Conservation (phyloP, 2,329 filamentous ascomycete species). For the Trichoderma sp. region DNA sequence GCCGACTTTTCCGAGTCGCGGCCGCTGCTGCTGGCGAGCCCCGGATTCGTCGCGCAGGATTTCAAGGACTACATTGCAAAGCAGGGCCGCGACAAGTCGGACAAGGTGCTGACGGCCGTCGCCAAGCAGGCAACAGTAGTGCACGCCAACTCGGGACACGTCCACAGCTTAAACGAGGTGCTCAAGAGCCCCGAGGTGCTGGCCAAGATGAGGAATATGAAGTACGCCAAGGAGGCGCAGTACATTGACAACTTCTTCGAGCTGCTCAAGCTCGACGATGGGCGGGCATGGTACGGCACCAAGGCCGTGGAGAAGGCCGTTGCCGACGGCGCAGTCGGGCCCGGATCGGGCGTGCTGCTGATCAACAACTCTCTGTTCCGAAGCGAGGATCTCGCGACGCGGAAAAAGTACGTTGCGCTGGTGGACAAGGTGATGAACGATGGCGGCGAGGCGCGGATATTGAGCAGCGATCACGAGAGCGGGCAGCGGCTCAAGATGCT, state of each 20-base stretch:
- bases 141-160: slow-evolving; percentile 80
- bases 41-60: slow-evolving; percentile 80
- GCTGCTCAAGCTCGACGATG: slow-evolving; percentile 79
- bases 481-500: slow-evolving; percentile 80
- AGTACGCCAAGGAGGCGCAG: slow-evolving; percentile 80
- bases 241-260: slow-evolving; percentile 84
- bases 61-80: slow-evolving; percentile 76
- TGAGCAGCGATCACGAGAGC: slow-evolving; percentile 94
- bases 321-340: slow-evolving; percentile 82
- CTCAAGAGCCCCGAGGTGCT: slow-evolving; percentile 79
- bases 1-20: slow-evolving; percentile 72
- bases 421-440: slow-evolving; percentile 87
- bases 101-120: slow-evolving; percentile 69
- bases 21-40: slow-evolving; percentile 82
- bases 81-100: slow-evolving; percentile 58
- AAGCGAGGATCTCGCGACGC: slow-evolving; percentile 72
- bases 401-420: slow-evolving; percentile 79
- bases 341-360: slow-evolving; percentile 80
- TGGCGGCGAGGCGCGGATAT: slow-evolving; percentile 83
- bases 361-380: slow-evolving; percentile 88
- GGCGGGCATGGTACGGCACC: slow-evolving; percentile 86
- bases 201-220: slow-evolving; percentile 78
- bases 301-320: slow-evolving; percentile 81
- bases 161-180: slow-evolving; percentile 86
- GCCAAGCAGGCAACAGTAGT: slow-evolving; percentile 70